Conservation (phyloP, 345 rosid species). For the Microcos paniculata region DNA sequence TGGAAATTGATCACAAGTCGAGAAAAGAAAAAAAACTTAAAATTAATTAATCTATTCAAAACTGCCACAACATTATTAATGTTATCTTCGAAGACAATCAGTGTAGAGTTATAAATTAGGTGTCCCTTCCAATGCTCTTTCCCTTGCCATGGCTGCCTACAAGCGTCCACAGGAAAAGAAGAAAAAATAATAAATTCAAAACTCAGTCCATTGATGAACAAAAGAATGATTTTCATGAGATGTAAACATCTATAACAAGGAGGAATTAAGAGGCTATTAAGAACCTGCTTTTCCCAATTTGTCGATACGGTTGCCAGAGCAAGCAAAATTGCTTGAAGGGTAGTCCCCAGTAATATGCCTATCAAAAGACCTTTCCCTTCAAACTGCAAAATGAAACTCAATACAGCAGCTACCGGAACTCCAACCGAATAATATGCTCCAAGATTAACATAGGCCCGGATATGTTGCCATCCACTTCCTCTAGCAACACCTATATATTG, state of each 20-base stretch:
- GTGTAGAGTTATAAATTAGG: not conserved
- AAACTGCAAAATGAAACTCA: constrained; percentile 31
- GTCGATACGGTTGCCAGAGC: not conserved
- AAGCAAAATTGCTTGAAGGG: not conserved
- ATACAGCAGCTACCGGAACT: constrained; percentile 42
- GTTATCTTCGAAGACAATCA: too few species aligned
- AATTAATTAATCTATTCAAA: too few species aligned
- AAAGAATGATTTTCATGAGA: not conserved
- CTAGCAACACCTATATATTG: constrained; percentile 64
- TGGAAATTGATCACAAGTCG: too few species aligned
- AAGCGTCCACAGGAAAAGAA: too few species aligned
- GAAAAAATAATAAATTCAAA: too few species aligned
- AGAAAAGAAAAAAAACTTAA: too few species aligned
- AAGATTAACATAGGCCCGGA: constrained; percentile 48
- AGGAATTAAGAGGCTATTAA: not conserved
- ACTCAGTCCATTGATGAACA: too few species aligned
- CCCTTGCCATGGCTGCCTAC: not conserved
- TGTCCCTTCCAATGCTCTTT: not conserved
- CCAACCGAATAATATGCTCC: constrained; percentile 47
- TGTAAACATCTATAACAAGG: not conserved
- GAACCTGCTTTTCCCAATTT: constrained; percentile 5
- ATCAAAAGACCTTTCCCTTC: not conserved
- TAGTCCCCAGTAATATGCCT: not conserved
- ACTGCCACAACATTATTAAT: too few species aligned
- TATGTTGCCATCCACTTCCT: constrained; percentile 75